Base-by-base conservation (phyloP, 2,329 filamentous ascomycete genomes). In the Trichoderma semiorbis region DNA sequence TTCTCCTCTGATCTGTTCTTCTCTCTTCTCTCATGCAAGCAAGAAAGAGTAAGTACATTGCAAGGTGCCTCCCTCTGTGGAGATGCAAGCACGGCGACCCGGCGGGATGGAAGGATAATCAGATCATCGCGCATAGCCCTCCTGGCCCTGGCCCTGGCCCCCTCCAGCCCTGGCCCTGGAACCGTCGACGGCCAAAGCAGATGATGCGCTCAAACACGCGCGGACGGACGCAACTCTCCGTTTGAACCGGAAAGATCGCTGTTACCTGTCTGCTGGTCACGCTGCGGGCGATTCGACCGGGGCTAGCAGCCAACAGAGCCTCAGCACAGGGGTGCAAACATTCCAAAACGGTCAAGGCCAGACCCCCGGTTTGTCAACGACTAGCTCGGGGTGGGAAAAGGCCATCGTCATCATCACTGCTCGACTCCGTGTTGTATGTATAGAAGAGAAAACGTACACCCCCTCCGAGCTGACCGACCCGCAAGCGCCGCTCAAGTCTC, bases 381-480 rank as follows among this genome's bases (percentile, higher is more conserved):
- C 39, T 43, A 43, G 39, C 39, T 43, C 39, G 39, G 39, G 39
- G 39, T 18, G 16, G 39, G 39, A n/a, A n/a, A 43, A 43, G 39
- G 11, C 58, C 68, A 30, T 70, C 58, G 60, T 70, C 68, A 64
- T 69, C 58, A 62, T 64, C 60, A 32, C 50, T 64, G 21, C 62
- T 28, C 26, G 2, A 32, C 62, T 64, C 62, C 62, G 62, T 64
- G 62, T 55, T 21, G 32, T 55, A 55, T 28, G 30, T 24, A 43
- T 55, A 32, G n/a, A 28, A 32, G 24, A 47, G 39, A 36, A 60
- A 60, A 30, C 28, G 26, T 3, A 61, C 34, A 6, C 66, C 57
- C 57, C 60, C 47, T 60, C 57, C 30, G 43, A 62, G 57, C 60
- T 70, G 67, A 70, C 58, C 67, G 67, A 70, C 58, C 67, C 58